A percentile compares a stretch with the other conserved stretches of the same genome.
phyloP scores from a whole-genome alignment of 495 filamentous ascomycete species.

The Xanthoparmelia taractica region DNA sequence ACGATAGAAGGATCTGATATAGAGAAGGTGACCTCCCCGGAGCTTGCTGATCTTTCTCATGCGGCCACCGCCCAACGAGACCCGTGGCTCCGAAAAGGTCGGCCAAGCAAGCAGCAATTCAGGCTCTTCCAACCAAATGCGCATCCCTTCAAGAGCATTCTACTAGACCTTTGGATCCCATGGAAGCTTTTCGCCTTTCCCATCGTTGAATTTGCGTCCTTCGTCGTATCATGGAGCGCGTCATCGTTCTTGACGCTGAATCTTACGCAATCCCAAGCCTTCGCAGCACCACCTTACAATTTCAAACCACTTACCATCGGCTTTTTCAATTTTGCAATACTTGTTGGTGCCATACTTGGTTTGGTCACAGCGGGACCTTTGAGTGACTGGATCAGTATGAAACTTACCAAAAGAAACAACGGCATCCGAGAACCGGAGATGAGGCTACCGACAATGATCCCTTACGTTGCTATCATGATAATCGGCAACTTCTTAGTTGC shows the following conservation, averaged over 20 bases:
- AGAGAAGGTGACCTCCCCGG: neutral
- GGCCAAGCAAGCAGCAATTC: constrained; percentile 50
- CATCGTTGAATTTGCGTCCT: constrained; percentile 53
- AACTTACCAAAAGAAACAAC: constrained; percentile 47
- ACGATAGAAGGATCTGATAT: constrained; percentile 10
- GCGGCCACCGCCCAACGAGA: constrained; percentile 22
- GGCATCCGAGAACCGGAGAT: constrained; percentile 67
- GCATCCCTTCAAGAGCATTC: constrained; percentile 35
- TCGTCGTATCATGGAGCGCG: constrained; percentile 54
- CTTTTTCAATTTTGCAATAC: constrained; percentile 38
- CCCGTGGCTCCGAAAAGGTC: constrained; percentile 41
- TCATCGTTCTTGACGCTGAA: constrained; percentile 55
- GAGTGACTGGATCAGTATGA: constrained; percentile 52
- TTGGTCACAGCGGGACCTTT: constrained; percentile 51
- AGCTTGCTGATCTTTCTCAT: constrained; percentile 14
- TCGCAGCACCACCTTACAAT: constrained; percentile 52
- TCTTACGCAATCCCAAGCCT: constrained; percentile 54
- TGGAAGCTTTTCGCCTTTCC: constrained; percentile 55
- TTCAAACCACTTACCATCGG: constrained; percentile 48
- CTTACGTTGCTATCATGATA: constrained; percentile 49
- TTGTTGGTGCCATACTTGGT: constrained; percentile 48
- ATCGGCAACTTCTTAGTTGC: constrained; percentile 55
- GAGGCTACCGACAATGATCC: constrained; percentile 56
- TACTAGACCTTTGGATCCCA: constrained; percentile 41
- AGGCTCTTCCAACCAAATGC: constrained; percentile 39